Percentiles rank a stretch among this genome's conserved stretches.
These are phyloP conservation scores for Globisporangium abappressorium DNA, from an alignment of 352 stramenopile species.

Conservation along the genomic window DNA sequence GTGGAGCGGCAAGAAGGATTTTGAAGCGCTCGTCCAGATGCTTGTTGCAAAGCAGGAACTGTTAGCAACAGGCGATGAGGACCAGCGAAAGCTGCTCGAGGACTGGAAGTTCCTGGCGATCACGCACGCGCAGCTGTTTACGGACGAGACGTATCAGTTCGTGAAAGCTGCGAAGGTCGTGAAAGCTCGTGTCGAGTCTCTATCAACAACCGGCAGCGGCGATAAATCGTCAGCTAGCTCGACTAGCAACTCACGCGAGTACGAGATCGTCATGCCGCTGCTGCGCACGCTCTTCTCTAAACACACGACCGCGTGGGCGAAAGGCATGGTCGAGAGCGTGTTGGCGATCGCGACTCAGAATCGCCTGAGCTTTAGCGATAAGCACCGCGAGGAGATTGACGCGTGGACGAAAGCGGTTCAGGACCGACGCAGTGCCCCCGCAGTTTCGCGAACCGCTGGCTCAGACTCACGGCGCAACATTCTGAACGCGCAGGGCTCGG, in stretches of 20 bases:
- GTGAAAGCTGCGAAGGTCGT: slow-evolving; percentile 63
- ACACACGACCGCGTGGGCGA: slow-evolving; percentile 51
- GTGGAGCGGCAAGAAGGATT: slow-evolving; percentile 56
- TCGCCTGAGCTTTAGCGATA: slow-evolving; percentile 48
- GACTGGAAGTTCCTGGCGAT: slow-evolving; percentile 58
- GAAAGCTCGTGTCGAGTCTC: slow-evolving; percentile 42
- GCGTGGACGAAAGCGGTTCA: slow-evolving; percentile 62
- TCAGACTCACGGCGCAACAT: slow-evolving; percentile 75
- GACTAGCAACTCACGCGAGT: slow-evolving; percentile 8
- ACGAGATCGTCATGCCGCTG: slow-evolving; percentile 53
- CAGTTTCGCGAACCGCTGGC: slow-evolving; percentile 30
- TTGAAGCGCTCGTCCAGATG: slow-evolving; percentile 41
- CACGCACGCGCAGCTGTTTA: slow-evolving; percentile 69
- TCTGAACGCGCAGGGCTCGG: slow-evolving; percentile 30
- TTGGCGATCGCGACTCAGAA: slow-evolving; percentile 49
- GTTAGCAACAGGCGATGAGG: slow-evolving; percentile 13
- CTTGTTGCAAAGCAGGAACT: slow-evolving; percentile 37
- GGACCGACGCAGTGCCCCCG: slow-evolving; percentile 41
- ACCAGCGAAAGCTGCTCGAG: slow-evolving; percentile 18
- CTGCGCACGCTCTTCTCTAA: slow-evolving; percentile 61
- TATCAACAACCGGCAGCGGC: slow-evolving; percentile 5
- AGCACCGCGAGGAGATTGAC: slow-evolving; percentile 52
- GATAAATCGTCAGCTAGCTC: slow-evolving; percentile 13
- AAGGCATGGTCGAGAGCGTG: slow-evolving; percentile 56
- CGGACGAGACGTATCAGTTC: slow-evolving; percentile 82